Conservation (phyloP, 306 rosid genomes). For the Coriaria nepalensis region DNA sequence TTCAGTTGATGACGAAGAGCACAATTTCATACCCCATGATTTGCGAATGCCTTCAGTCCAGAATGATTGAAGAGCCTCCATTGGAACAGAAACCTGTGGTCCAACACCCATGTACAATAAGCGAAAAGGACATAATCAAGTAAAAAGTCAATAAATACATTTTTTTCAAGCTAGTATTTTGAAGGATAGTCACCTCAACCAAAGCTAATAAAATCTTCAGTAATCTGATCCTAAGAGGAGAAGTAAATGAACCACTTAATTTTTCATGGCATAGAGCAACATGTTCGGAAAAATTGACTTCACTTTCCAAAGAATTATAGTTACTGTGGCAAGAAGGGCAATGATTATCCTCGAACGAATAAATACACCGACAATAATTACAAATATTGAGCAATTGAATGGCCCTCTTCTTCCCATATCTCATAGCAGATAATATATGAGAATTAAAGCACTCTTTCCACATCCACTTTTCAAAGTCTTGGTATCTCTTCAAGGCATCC, state of each 20-base stretch:
- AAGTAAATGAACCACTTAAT: constrained; percentile 21
- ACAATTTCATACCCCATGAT: constrained; percentile 45
- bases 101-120: background rate
- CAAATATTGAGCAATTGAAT: constrained; percentile 32
- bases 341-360: constrained; percentile 23
- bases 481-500: constrained; percentile 42
- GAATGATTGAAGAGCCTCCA: constrained; percentile 41
- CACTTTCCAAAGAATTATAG: constrained; percentile 17
- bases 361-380: constrained; percentile 30
- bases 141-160: background rate
- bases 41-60: constrained; percentile 43
- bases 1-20: constrained; percentile 35
- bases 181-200: constrained; percentile 42
- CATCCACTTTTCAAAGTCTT: constrained; percentile 67
- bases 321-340: constrained; percentile 40
- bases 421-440: constrained; percentile 31
- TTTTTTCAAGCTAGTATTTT: constrained; percentile 9
- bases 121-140: background rate
- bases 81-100: constrained; percentile 44
- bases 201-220: constrained; percentile 43
- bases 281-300: constrained; percentile 26
- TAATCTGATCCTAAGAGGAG: constrained; percentile 45
- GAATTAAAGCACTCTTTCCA: constrained; percentile 43
- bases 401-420: constrained; percentile 41
- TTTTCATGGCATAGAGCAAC: constrained; percentile 23